Percentiles rank a stretch among this genome's conserved stretches.
Evolutionary conservation across 2,329 filamentous ascomycete species (phyloP).

Genomic region (Scytalidium sp.): DNA sequence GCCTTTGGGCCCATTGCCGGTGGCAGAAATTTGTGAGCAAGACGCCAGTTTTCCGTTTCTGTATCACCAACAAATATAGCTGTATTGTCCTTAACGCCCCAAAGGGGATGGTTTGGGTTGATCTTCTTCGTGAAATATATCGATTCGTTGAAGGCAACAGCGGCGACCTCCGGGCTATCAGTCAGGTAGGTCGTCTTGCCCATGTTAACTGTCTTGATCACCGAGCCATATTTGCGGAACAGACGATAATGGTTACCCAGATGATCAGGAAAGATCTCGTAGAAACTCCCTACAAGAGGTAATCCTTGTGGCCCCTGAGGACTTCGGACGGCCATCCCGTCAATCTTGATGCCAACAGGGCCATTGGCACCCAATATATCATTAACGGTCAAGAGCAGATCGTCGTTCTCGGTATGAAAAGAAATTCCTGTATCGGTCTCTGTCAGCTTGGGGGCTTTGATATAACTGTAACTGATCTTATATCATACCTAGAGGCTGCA

Average conservation of each 20-base stretch:
- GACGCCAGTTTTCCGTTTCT: constrained; percentile 12
- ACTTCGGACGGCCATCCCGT: constrained; percentile 23
- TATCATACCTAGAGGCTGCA: too few species aligned
- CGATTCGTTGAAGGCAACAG: constrained; percentile 29
- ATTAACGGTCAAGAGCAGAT: constrained; percentile 12
- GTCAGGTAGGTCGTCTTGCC: constrained; percentile 31
- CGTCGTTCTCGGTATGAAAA: constrained; percentile 12
- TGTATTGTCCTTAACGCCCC: constrained; percentile 9
- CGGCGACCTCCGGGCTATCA: constrained; percentile 32
- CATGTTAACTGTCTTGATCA: constrained; percentile 35
- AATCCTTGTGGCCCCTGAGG: constrained; percentile 28
- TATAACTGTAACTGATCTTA: too few species aligned
- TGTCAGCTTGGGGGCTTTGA: too few species aligned
- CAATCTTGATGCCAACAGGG: constrained; percentile 14
- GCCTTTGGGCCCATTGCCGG: constrained; percentile 28
- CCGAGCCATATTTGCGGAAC: constrained; percentile 34
- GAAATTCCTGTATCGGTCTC: constrained; percentile 11
- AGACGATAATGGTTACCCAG: constrained; percentile 37
- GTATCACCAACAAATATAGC: constrained; percentile 17
- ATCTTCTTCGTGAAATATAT: constrained; percentile 36
- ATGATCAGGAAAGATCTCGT: constrained; percentile 37
- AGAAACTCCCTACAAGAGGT: constrained; percentile 33
- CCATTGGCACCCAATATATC: constrained; percentile 8
- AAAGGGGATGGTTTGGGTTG: constrained; percentile 17
- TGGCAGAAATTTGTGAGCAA: constrained; percentile 15